Evolutionary conservation across 176 grass and related monocot species (phyloP), one percentile per base, ranked within the genome.

Genomic region (Panicum miliaceum): DNA sequence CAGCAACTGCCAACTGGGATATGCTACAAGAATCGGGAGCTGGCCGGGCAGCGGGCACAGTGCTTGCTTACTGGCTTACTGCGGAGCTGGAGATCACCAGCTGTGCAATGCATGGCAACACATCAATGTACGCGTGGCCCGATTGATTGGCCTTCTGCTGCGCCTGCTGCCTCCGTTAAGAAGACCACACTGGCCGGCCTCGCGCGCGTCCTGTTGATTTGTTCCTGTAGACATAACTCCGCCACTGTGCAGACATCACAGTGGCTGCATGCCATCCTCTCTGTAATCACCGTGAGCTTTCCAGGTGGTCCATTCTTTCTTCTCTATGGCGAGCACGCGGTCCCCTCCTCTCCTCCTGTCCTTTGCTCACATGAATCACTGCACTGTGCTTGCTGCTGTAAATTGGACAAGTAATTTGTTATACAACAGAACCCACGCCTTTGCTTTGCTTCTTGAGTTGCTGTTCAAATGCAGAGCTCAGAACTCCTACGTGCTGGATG

Each of bases 171-270:
- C 68, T 78, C 67, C 40, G 15, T 7, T 18, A 36, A 43, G 67
- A 36, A 46, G 37, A 65, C 58, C 67, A 73, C 37, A 58, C 67
- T 74, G 68, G 50, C 15, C 2, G n/a, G n/a, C n/a, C n/a, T n/a
- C n/a, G n/a, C n/a, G 22, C 20, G n/a, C 38, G 27, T 71, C 57
- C 52, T 86, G 56, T 76, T 29, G 71, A 35, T 58, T 71, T 70
- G 68, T 63, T 82, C 26, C 36, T 36, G 45, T 46, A 7, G 68
- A 50, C 56, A 82, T 77, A 26, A 48, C 68, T 88, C 64, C 22
- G 20, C n/a, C 32, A 65, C 81, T 48, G 75, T 79, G 64, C 48
- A 64, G 25, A 54, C 56, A 42, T 66, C 64, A 37, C 86, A 63
- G 14, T 67, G 29, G 13, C 62, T 50, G 29, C 29, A 32, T 32